These are phyloP conservation scores for Paramarasmius palmivorus DNA, from an alignment of 1,284 basidiomycete species.

Conservation along the genomic window DNA sequence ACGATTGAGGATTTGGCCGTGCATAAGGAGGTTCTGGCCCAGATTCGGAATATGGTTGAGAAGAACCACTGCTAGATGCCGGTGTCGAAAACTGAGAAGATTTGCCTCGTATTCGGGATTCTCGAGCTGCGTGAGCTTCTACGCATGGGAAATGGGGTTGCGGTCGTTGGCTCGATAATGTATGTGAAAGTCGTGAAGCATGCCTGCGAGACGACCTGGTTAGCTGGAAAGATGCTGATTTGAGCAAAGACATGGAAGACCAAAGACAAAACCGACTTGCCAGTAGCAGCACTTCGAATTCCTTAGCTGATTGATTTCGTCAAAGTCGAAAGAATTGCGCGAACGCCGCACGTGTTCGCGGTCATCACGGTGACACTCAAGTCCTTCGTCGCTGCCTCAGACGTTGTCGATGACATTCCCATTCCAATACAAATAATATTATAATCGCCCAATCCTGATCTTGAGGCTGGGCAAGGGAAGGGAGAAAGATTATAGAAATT, in stretches of 20 bases:
- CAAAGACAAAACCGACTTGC: background rate
- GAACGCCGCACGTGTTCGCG: constrained; percentile 3
- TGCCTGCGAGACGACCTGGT: constrained; percentile 5
- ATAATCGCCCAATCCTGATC: too few relatives aligned
- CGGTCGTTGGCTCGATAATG: constrained; percentile 29
- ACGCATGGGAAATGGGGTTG: constrained; percentile 75
- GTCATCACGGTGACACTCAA: too few relatives aligned
- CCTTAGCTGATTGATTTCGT: background rate
- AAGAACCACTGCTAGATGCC: constrained; percentile 15
- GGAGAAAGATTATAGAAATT: too few relatives aligned
- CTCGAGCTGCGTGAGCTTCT: constrained; percentile 68
- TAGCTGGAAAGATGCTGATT: background rate
- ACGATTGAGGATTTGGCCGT: constrained; percentile 69
- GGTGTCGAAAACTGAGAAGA: constrained; percentile 6
- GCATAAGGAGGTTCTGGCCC: constrained; percentile 81
- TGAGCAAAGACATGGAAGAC: background rate
- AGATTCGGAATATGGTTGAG: constrained; percentile 31
- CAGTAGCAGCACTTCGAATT: background rate
- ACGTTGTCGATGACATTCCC: too few relatives aligned
- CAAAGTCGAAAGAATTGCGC: constrained; percentile 8
- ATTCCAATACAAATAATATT: too few relatives aligned
- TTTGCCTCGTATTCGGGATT: constrained; percentile 45
- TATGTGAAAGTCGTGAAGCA: constrained; percentile 8
- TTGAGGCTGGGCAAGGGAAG: too few relatives aligned
- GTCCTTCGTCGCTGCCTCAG: too few relatives aligned